phyloP scores from a whole-genome alignment of 768 basidiomycete species.

The Phylloporus sp. region DNA sequence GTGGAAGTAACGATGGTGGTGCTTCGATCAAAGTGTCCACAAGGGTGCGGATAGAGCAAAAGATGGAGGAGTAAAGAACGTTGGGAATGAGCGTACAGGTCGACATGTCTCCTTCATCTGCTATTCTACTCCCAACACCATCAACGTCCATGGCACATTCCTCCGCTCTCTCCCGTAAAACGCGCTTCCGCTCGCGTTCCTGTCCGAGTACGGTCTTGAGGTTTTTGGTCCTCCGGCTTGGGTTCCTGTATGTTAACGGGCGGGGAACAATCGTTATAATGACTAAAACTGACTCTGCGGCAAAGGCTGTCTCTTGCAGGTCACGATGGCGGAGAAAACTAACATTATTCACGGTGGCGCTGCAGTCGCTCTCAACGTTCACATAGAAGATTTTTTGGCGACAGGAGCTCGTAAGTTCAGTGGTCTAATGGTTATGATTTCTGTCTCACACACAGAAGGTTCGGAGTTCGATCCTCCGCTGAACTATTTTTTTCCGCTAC shows the following conservation, averaged over 20 bases:
- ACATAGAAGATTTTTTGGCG: neutral
- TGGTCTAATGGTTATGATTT: slow-evolving; percentile 38
- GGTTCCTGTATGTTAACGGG: slow-evolving; percentile 67
- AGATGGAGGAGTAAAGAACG: neutral
- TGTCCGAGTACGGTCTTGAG: slow-evolving; percentile 74
- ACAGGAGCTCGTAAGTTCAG: slow-evolving; percentile 21
- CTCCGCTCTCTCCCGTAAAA: slow-evolving; percentile 45
- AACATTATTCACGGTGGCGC: no score
- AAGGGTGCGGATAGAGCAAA: neutral
- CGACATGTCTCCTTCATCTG: slow-evolving; percentile 57
- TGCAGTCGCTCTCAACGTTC: neutral
- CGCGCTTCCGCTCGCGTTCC: slow-evolving; percentile 62
- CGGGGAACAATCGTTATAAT: no score
- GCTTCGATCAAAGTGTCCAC: slow-evolving; percentile 80
- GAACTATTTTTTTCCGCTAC: slow-evolving; percentile 25
- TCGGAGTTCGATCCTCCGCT: slow-evolving; percentile 37
- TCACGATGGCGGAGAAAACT: no score
- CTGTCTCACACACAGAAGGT: slow-evolving; percentile 38
- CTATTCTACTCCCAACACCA: neutral
- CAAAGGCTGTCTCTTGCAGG: no score
- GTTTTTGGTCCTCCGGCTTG: slow-evolving; percentile 72
- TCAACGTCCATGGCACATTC: slow-evolving; percentile 52
- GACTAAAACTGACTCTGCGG: no score
- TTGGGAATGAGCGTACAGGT: slow-evolving; percentile 51
- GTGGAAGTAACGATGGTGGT: slow-evolving; percentile 76